These are phyloP conservation scores for Sarcocystis neurona DNA, from an alignment of 169 alveolate species.

Conservation along the genomic window DNA sequence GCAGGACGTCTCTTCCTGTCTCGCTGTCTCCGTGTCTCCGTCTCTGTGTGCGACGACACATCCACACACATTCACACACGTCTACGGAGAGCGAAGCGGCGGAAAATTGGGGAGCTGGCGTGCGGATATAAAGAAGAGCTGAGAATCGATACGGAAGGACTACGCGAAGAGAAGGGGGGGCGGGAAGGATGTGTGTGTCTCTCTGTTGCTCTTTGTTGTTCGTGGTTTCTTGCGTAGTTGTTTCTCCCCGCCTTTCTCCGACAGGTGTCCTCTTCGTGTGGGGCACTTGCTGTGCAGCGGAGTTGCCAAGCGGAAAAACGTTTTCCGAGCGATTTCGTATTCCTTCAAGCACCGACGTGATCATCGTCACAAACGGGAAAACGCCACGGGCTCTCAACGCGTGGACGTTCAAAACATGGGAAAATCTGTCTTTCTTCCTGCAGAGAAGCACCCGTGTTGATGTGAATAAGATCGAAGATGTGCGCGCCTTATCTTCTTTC, in stretches of 20 bases:
- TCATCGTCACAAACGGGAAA: slow-evolving; percentile 48
- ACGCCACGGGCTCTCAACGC: slow-evolving; percentile 40
- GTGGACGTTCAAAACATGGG: slow-evolving; percentile 33
- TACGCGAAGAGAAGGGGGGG: no score
- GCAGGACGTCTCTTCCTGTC: no score
- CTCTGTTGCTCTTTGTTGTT: background rate
- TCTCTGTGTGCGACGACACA: no score
- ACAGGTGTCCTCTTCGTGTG: background rate
- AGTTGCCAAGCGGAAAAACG: slow-evolving; percentile 34
- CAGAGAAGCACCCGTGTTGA: slow-evolving; percentile 36
- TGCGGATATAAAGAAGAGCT: no score
- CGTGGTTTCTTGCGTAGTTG: background rate
- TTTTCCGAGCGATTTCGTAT: slow-evolving; percentile 49
- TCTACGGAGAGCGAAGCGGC: no score
- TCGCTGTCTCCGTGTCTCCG: no score
- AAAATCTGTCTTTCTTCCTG: slow-evolving; percentile 27
- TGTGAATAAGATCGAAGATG: slow-evolving; percentile 33
- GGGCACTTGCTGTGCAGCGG: slow-evolving; percentile 35
- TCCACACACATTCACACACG: no score
- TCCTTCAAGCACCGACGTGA: slow-evolving; percentile 35
- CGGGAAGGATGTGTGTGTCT: background rate
- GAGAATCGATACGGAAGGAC: no score
- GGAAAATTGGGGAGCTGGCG: no score
- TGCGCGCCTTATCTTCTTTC: background rate
- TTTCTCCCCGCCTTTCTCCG: background rate